Evolutionary conservation across 768 basidiomycete species (phyloP).

Genomic region (Gymnopilus dilepis): DNA sequence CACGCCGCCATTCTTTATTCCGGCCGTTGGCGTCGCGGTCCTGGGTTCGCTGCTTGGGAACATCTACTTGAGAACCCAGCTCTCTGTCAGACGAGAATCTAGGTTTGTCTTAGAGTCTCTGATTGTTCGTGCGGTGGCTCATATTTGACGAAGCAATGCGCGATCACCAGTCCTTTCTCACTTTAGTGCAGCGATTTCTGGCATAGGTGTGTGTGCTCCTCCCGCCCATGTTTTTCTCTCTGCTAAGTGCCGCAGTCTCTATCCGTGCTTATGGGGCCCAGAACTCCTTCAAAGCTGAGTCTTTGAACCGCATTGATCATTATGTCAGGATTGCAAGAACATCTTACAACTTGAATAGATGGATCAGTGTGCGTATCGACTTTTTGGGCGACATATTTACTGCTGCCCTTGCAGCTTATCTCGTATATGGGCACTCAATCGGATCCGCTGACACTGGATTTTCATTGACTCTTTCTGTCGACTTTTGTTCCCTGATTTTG

Average conservation of each 20-base stretch:
- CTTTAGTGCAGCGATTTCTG: conserved; percentile 49
- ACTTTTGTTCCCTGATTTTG: conserved; percentile 61
- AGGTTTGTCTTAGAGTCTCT: conserved; percentile 11
- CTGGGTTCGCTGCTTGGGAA: conserved; percentile 48
- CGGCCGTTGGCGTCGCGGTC: conserved; percentile 44
- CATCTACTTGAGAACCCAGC: conserved; percentile 47
- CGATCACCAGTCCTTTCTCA: conserved; percentile 26
- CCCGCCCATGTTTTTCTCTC: too few species aligned
- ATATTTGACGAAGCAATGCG: conserved; percentile 20
- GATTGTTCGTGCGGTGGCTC: not conserved
- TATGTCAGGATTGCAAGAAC: conserved; percentile 52
- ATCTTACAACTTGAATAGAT: conserved; percentile 55
- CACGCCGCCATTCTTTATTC: conserved; percentile 48
- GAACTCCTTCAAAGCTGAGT: conserved; percentile 47
- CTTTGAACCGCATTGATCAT: conserved; percentile 55
- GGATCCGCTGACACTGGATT: conserved; percentile 54
- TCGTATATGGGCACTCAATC: conserved; percentile 50
- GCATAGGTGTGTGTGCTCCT: conserved; percentile 43
- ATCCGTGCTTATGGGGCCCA: conserved; percentile 71
- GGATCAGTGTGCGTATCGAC: conserved; percentile 60
- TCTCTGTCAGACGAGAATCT: conserved; percentile 50
- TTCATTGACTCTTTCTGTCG: conserved; percentile 62
- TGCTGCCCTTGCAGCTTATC: conserved; percentile 57
- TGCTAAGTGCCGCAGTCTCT: too few species aligned
- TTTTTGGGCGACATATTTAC: conserved; percentile 61